These are phyloP conservation scores for Plantago elongata DNA, from an alignment of 257 asterid species.

Conservation along the genomic window DNA sequence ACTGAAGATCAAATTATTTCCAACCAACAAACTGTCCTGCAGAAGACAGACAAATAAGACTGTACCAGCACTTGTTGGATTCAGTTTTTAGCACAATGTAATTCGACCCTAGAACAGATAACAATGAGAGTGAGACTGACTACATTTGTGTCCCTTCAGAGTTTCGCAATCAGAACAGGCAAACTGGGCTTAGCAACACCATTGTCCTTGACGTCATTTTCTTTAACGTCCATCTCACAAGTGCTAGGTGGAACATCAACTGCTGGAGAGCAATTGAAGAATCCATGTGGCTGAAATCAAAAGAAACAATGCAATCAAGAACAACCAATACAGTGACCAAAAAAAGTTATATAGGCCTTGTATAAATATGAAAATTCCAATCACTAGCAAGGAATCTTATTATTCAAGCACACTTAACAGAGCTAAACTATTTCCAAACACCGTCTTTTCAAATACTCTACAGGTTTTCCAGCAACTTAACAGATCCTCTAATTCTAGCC, in stretches of 20 bases:
- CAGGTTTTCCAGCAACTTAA: too few species aligned
- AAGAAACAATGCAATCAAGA: not conserved
- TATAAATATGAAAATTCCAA: too few species aligned
- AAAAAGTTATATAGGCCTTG: too few species aligned
- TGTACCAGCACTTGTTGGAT: not conserved
- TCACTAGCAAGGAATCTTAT: too few species aligned
- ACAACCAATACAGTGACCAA: not conserved
- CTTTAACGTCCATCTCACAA: conserved; percentile 65
- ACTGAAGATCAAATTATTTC: too few species aligned
- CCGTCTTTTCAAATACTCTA: too few species aligned
- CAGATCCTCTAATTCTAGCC: too few species aligned
- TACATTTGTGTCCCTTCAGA: conserved; percentile 28
- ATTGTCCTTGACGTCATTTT: conserved; percentile 56
- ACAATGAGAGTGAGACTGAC: not conserved
- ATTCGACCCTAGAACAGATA: not conserved
- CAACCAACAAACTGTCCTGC: too few species aligned
- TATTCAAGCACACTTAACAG: too few species aligned
- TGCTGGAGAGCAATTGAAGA: conserved; percentile 95
- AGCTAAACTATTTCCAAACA: too few species aligned
- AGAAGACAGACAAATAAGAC: too few species aligned
- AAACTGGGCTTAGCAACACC: conserved; percentile 40
- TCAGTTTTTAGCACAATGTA: not conserved
- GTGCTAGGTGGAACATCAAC: conserved; percentile 80
- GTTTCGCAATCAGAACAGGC: conserved; percentile 49
- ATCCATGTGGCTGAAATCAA: conserved; percentile 85